Percentiles rank a stretch among this genome's conserved stretches.
These are phyloP conservation scores for Tuber magnatum DNA, from an alignment of 495 filamentous ascomycete species.

Conservation along the genomic window DNA sequence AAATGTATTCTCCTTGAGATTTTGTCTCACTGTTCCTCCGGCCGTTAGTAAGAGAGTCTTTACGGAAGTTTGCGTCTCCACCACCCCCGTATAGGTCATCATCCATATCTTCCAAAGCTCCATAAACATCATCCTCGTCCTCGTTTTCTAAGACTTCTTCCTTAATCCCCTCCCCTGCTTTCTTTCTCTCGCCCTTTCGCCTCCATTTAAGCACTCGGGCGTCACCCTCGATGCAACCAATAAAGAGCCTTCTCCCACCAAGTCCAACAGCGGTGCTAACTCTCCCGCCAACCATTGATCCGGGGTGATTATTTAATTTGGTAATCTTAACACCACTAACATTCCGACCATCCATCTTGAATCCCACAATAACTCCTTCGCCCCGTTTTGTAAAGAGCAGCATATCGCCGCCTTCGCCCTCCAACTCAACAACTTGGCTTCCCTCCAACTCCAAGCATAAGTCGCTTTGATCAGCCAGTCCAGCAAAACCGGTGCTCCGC, in stretches of 20 bases:
- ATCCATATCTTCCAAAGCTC: conserved; percentile 43
- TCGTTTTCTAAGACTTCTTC: conserved; percentile 57
- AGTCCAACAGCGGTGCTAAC: conserved; percentile 64
- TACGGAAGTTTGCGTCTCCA: conserved; percentile 52
- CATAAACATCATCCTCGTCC: conserved; percentile 49
- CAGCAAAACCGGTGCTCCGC: conserved; percentile 64
- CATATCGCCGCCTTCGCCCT: conserved; percentile 66
- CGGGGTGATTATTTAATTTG: conserved; percentile 53
- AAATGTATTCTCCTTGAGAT: conserved; percentile 55
- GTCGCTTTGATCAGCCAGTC: conserved; percentile 75
- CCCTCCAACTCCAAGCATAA: conserved; percentile 72
- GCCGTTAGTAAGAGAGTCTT: conserved; percentile 22
- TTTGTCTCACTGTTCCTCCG: conserved; percentile 20
- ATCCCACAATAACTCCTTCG: conserved; percentile 64
- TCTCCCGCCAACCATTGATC: conserved; percentile 53
- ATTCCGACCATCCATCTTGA: conserved; percentile 84
- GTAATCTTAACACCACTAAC: conserved; percentile 75
- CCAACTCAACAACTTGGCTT: conserved; percentile 69
- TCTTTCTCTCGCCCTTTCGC: conserved; percentile 52
- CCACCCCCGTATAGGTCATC: conserved; percentile 70
- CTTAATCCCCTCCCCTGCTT: conserved; percentile 45
- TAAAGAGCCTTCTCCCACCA: conserved; percentile 65
- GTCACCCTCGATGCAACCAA: conserved; percentile 78
- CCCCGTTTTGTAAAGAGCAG: conserved; percentile 77
- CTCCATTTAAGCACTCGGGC: conserved; percentile 76